A percentile compares a stretch with the other conserved stretches of the same genome.
These are phyloP conservation scores for Heteromeles arbutifolia DNA, from an alignment of 306 rosid species.

Conservation along the genomic window DNA sequence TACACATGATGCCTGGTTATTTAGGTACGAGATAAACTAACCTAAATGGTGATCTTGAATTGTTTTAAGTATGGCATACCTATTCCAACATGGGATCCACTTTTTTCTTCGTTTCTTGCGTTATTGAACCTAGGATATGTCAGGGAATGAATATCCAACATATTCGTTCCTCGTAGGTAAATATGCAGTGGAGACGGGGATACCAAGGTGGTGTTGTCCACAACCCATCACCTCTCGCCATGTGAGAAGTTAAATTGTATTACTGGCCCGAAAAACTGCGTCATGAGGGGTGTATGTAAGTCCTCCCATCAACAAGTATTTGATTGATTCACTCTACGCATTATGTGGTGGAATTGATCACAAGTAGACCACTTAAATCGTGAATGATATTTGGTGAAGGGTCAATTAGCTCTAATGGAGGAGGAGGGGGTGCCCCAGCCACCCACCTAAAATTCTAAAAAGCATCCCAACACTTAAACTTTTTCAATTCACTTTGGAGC, in stretches of 20 bases:
- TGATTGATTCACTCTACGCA: neutral
- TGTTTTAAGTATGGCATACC: neutral
- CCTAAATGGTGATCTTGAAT: neutral
- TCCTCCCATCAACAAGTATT: neutral
- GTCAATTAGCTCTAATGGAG: slow-evolving; percentile 22
- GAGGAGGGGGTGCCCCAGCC: slow-evolving; percentile 12
- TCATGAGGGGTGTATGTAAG: neutral
- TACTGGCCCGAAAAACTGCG: too few species aligned
- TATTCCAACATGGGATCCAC: neutral
- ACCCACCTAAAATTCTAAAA: slow-evolving; percentile 41
- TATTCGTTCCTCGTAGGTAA: neutral
- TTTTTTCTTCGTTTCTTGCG: too few species aligned
- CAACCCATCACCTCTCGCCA: neutral
- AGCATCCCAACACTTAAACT: slow-evolving; percentile 33
- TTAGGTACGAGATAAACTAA: neutral
- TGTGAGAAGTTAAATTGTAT: neutral
- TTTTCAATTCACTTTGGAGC: slow-evolving; percentile 43
- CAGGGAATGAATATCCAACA: too few species aligned
- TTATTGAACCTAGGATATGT: neutral
- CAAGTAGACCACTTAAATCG: slow-evolving; percentile 26
- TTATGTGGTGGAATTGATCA: slow-evolving; percentile 14
- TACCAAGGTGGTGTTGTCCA: neutral
- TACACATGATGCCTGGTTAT: too few species aligned
- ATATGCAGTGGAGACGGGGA: neutral
- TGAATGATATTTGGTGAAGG: slow-evolving; percentile 52